Percentiles rank a stretch among this genome's conserved stretches.
phyloP scores from a whole-genome alignment of 148 eudicot genomes.

The Amaranthus palmeri region DNA sequence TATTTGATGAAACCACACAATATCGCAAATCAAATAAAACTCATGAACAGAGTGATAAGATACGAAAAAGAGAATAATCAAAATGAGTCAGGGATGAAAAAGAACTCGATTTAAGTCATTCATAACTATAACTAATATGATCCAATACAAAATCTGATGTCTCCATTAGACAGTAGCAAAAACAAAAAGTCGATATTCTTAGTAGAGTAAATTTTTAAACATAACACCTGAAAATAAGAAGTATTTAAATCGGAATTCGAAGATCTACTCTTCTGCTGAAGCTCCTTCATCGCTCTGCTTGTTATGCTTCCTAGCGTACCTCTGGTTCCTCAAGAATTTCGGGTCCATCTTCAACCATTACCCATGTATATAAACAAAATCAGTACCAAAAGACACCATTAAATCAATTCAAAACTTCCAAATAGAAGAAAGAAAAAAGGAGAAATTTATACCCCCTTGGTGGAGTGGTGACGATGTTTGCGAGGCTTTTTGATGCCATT shows the following conservation, averaged over 20 bases:
- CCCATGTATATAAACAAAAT: not conserved
- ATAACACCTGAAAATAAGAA: constrained; percentile 7
- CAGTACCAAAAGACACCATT: not conserved
- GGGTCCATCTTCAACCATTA: constrained; percentile 63
- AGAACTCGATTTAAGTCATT: not conserved
- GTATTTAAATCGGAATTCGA: not conserved
- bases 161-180: not conserved
- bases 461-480: constrained; percentile 69
- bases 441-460: constrained; percentile 59
- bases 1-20: no score
- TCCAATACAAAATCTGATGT: not conserved
- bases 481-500: constrained; percentile 90
- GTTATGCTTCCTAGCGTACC: constrained; percentile 96
- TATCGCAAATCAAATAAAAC: no score
- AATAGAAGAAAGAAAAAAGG: not conserved
- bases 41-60: no score
- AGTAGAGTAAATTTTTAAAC: not conserved
- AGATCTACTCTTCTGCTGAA: constrained; percentile 45
- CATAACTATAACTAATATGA: not conserved
- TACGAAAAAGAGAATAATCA: no score
- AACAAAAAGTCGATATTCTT: not conserved
- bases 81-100: not conserved
- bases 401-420: no score
- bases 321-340: constrained; percentile 86
- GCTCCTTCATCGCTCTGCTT: constrained; percentile 45